Evolutionary conservation across 2,329 filamentous ascomycete genomes (phyloP), one percentile per base, ranked within the genome.

Genomic region (Paecilomyces formosus): DNA sequence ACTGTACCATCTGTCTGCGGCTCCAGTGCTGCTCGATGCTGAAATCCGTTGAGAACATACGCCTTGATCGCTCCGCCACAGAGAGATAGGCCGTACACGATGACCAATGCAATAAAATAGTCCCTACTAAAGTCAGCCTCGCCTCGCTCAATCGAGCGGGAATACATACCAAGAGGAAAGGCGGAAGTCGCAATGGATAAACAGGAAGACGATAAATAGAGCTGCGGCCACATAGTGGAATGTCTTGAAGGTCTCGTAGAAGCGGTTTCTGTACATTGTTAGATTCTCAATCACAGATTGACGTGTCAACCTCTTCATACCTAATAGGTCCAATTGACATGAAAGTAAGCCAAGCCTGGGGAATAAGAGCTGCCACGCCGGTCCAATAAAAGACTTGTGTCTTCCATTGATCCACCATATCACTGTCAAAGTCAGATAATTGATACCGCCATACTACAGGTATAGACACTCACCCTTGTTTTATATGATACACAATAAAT

Each of bases 201-300:
- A 86, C 68, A 86, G 81, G 65, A 84, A 83, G 8, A 85, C 55
- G 18, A 85, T 71, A 63, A 86, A 86, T 1, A 84, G 63, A 3
- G 82, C 61, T 0, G 79, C 82, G 3, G 78, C 77, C 21, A 82
- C 58, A 60, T 81, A 78, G 64, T 86, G 84, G 0, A 80, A 79
- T 3, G 75, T 75, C 63, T 86, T 86, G 79, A 86, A 86, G 64
- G 84, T 82, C 62, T 87, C 84, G 65, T 86, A 86, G 62, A 73
- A 80, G 0, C 78, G 74, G 56, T 81, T 79, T 3, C 82, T 83
- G 26, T 11, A 15, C 13, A 5, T 26, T 9, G 31, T 54, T 28
- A 28, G 11, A 8, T 21, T 21, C 6, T 7, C 18, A 26, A n/a
- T 18, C 18, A 2, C 22, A 4, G 31, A 21, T 13, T n/a, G 26